Percentiles rank a stretch among this genome's conserved stretches.
Evolutionary conservation across 257 asterid genomes (phyloP).

Genomic region (Rhazya stricta): DNA sequence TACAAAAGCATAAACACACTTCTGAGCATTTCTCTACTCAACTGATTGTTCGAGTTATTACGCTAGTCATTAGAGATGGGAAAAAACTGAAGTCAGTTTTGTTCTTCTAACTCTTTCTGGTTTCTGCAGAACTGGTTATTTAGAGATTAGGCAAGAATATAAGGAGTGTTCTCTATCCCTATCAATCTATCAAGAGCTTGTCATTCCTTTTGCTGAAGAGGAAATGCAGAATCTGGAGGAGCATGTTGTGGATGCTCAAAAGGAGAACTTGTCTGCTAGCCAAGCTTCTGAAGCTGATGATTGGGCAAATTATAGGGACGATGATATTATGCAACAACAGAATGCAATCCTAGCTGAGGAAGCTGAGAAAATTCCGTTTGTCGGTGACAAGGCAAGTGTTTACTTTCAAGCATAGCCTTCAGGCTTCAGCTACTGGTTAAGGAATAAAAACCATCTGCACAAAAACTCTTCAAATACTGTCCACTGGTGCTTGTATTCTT

Average conservation of each 20-base stretch:
- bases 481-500: slow-evolving; percentile 9
- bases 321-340: slow-evolving; percentile 73
- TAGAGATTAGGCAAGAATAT: neutral
- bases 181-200: neutral
- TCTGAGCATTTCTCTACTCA: neutral
- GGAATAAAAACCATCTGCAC: neutral
- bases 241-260: slow-evolving; percentile 32
- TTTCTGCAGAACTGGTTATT: neutral
- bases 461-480: neutral
- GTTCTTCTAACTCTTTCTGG: neutral
- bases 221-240: slow-evolving; percentile 55
- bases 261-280: slow-evolving; percentile 28
- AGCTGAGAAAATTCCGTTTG: slow-evolving; percentile 61
- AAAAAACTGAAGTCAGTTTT: slow-evolving; percentile 1
- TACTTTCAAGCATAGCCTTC: slow-evolving; percentile 8
- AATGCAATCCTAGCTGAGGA: slow-evolving; percentile 63
- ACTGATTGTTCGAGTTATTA: neutral
- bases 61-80: neutral
- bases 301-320: slow-evolving; percentile 64
- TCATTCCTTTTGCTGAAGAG: slow-evolving; percentile 3
- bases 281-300: slow-evolving; percentile 45
- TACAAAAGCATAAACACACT: neutral
- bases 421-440: neutral
- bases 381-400: slow-evolving; percentile 79
- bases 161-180: neutral